A percentile compares a stretch with the other conserved stretches of the same genome.
Evolutionary conservation across 2,329 filamentous ascomycete genomes (phyloP).

Genomic region (Paecilomyces sp.): DNA sequence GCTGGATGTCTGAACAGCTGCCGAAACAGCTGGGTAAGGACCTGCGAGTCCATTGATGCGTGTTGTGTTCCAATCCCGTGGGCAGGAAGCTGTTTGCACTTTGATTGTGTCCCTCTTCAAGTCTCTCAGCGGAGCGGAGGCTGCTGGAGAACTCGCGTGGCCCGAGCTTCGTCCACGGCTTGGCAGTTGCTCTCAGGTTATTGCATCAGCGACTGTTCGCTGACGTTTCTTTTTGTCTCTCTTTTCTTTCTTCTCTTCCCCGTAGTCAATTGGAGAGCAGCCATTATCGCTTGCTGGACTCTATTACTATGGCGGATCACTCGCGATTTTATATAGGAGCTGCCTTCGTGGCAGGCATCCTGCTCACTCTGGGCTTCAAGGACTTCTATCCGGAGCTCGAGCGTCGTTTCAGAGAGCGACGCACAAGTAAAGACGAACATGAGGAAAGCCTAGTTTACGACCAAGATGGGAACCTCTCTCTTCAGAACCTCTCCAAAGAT

Average conservation of each 20-base stretch:
- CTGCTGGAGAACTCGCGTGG: conserved; percentile 4
- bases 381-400: conserved; percentile 73
- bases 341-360: conserved; percentile 70
- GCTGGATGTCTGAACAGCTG: conserved; percentile 73
- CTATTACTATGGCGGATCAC: conserved; percentile 22
- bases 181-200: neutral
- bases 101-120: neutral
- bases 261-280: neutral
- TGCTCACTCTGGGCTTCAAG: conserved; percentile 70
- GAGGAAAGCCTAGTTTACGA: neutral
- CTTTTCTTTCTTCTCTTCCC: conserved; percentile 1
- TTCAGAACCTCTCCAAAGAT: conserved; percentile 40
- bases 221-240: neutral
- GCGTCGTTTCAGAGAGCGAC: conserved; percentile 47
- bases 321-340: conserved; percentile 52
- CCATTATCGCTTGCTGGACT: neutral
- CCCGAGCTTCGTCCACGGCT: conserved; percentile 15
- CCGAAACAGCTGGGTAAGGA: conserved; percentile 71
- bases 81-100: neutral
- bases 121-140: neutral
- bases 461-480: conserved; percentile 40
- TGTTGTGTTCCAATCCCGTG: neutral
- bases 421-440: conserved; percentile 21
- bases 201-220: neutral
- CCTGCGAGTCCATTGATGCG: conserved; percentile 67